phyloP scores from a whole-genome alignment of 1,139 yeast species.

The Debaryomyces nepalensis region DNA sequence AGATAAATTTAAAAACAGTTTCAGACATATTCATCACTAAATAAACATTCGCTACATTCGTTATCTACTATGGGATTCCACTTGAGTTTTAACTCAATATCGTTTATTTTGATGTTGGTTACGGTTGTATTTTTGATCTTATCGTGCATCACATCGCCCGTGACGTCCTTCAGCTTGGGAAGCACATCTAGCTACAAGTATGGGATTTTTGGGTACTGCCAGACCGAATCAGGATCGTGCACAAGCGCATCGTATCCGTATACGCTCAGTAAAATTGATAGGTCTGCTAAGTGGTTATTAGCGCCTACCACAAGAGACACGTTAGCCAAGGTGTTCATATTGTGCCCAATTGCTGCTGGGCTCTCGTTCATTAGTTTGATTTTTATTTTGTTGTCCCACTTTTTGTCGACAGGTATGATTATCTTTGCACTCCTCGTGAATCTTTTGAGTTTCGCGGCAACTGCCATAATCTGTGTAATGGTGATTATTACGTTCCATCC shows the following conservation, averaged over 20 bases:
- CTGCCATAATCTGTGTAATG: conserved; percentile 58
- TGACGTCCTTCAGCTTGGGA: conserved; percentile 41
- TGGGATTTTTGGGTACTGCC: conserved; percentile 89
- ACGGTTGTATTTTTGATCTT: conserved; percentile 55
- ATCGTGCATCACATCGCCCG: conserved; percentile 56
- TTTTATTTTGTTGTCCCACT: conserved; percentile 40
- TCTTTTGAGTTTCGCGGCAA: conserved; percentile 53
- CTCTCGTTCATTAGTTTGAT: conserved; percentile 57
- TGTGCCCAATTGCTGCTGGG: conserved; percentile 84
- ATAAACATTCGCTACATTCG: conserved; percentile 8
- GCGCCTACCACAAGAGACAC: conserved; percentile 54
- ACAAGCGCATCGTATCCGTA: conserved; percentile 47
- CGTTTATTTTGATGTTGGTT: conserved; percentile 37
- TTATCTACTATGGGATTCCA: conserved; percentile 21
- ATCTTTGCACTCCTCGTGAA: conserved; percentile 34
- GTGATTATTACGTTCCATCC: conserved; percentile 65
- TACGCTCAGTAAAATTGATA: conserved; percentile 23
- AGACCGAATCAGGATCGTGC: conserved; percentile 44
- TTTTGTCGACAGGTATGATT: conserved; percentile 23
- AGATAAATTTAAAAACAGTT: neutral
- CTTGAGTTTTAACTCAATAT: conserved; percentile 34
- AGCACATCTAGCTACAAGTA: conserved; percentile 55
- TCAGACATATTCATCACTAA: neutral
- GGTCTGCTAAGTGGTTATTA: conserved; percentile 32
- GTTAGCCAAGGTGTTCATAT: conserved; percentile 71